These are phyloP conservation scores for Butyriboletus appendiculatus DNA, from an alignment of 1,284 basidiomycete species.

Conservation along the genomic window DNA sequence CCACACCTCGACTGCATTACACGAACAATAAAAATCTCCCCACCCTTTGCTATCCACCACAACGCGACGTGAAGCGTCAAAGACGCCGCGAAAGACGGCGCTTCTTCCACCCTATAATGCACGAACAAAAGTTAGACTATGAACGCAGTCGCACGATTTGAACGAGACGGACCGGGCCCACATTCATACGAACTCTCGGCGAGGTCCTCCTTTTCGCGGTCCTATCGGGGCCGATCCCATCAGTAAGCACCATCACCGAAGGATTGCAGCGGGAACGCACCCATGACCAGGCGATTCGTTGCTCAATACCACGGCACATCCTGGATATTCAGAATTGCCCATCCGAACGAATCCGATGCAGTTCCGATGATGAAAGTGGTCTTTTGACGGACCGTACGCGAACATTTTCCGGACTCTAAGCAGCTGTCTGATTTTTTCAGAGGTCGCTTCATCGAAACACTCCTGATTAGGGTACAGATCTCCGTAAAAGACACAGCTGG, in stretches of 20 bases:
- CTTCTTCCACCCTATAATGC: slow-evolving; percentile 36
- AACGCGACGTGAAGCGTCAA: slow-evolving; percentile 46
- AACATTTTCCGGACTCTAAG: slow-evolving; percentile 61
- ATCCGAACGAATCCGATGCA: slow-evolving; percentile 75
- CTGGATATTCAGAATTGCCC: slow-evolving; percentile 51
- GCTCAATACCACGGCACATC: slow-evolving; percentile 71
- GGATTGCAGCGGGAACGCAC: slow-evolving; percentile 12
- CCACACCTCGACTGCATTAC: slow-evolving; percentile 61
- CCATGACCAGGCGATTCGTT: slow-evolving; percentile 40
- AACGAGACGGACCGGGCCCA: slow-evolving; percentile 51
- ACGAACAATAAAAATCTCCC: slow-evolving; percentile 59
- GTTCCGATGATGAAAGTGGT: slow-evolving; percentile 59
- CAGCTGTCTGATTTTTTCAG: slow-evolving; percentile 51
- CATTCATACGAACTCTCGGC: slow-evolving; percentile 61
- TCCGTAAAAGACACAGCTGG: slow-evolving; percentile 89
- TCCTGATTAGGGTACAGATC: slow-evolving; percentile 78
- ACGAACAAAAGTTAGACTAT: background rate
- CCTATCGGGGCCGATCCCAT: background rate
- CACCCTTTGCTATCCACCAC: slow-evolving; percentile 51
- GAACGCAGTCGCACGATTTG: background rate
- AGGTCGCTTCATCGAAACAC: slow-evolving; percentile 57
- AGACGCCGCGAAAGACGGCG: slow-evolving; percentile 46
- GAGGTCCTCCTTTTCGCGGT: slow-evolving; percentile 26
- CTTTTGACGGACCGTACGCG: slow-evolving; percentile 61
- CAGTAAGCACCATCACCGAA: slow-evolving; percentile 26